phyloP scores from a whole-genome alignment of 208 protist genomes.

The Trypanosoma conorhini region DNA sequence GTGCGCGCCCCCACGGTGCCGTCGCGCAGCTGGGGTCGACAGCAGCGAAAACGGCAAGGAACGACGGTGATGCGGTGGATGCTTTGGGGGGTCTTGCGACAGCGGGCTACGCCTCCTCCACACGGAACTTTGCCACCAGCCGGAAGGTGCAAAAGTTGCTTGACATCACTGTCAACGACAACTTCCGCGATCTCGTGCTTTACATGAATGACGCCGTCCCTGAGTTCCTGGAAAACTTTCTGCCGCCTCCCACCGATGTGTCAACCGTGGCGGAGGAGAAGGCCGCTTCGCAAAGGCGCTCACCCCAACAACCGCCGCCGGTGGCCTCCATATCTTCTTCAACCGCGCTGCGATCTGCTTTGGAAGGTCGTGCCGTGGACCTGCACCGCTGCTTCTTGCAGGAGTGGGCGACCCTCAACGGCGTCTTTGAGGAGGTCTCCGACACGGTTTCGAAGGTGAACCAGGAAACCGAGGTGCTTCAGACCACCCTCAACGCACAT shows the following conservation, averaged over 20 bases:
- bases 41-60: not conserved
- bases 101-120: not conserved
- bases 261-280: conserved; percentile 3
- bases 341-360: conserved; percentile 44
- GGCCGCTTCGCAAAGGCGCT: not conserved
- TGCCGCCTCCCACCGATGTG: conserved; percentile 12
- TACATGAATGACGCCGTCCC: conserved; percentile 66
- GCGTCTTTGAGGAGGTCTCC: conserved; percentile 49
- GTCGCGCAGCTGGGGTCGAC: not conserved
- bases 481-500: conserved; percentile 28
- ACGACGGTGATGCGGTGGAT: not conserved
- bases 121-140: conserved; percentile 30
- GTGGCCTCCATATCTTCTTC: conserved; percentile 14
- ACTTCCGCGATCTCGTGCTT: conserved; percentile 55
- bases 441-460: conserved; percentile 51
- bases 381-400: conserved; percentile 65
- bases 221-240: conserved; percentile 31
- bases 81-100: not conserved
- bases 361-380: conserved; percentile 59
- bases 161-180: conserved; percentile 57
- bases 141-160: conserved; percentile 51
- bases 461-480: conserved; percentile 39
- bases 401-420: conserved; percentile 54
- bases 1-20: not conserved
- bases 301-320: not conserved